A percentile compares a stretch with the other conserved stretches of the same genome.
Conservation (phyloP, 129 eudicot species). For the Heracleum sosnowskyi region DNA sequence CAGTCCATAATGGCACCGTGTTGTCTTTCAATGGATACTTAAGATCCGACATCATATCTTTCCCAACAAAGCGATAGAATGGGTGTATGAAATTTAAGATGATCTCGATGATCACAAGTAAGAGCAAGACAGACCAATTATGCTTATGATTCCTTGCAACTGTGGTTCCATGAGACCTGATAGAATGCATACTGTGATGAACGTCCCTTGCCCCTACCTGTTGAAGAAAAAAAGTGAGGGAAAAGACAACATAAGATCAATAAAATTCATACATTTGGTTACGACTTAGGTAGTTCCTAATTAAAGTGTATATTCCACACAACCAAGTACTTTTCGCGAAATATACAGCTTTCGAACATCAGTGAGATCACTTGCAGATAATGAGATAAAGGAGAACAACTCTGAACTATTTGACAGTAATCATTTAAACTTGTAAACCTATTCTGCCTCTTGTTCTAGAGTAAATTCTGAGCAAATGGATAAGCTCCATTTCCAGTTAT, state of each 20-base stretch:
- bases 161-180: slow-evolving; percentile 51
- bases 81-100: slow-evolving; percentile 50
- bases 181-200: slow-evolving; percentile 35
- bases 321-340: too few species aligned
- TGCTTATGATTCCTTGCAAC: slow-evolving; percentile 56
- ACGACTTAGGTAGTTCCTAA: too few species aligned
- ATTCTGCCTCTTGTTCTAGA: too few species aligned
- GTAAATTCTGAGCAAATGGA: too few species aligned
- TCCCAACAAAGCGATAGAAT: slow-evolving; percentile 65
- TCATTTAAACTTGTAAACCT: too few species aligned
- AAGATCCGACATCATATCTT: slow-evolving; percentile 69
- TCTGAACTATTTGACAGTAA: background rate
- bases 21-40: slow-evolving; percentile 65
- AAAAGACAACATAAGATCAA: background rate
- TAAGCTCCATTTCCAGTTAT: too few species aligned
- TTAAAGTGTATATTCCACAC: background rate
- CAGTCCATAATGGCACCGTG: slow-evolving; percentile 88
- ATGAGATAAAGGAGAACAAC: background rate
- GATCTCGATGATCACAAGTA: slow-evolving; percentile 46
- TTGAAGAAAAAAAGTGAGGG: background rate
- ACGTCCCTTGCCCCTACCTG: slow-evolving; percentile 36
- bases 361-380: background rate
- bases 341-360: too few species aligned
- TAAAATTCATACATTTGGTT: too few species aligned
- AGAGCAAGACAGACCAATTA: slow-evolving; percentile 64